Base-by-base conservation (phyloP, 179 eudicot genomes). In the Carnegiea gigantea region DNA sequence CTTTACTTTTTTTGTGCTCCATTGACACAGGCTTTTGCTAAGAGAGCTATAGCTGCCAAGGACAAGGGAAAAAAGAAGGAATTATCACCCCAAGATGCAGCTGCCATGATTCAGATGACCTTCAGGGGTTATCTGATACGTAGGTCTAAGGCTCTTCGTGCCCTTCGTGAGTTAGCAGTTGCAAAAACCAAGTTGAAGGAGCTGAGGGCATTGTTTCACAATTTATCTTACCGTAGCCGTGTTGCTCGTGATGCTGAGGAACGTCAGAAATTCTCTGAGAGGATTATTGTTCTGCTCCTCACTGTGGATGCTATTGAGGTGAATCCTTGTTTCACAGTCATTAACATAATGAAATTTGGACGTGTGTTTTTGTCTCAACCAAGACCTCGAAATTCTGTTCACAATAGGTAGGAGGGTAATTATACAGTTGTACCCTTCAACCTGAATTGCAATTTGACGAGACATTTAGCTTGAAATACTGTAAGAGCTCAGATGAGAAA, bases 251-350 rank as follows among this genome's bases (percentile, higher is more conserved):
- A 92, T 78, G 92, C 94, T 40, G 97, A 90, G 92, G 98, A 95
- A 85, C 91, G 92, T 53, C 98, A 95, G 85, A 93, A 85, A 82
- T 95, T 93, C 79, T 78, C 97, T 1, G 98, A 95, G 87, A 93
- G 78, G 89, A 86, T 95, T 81, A 93, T 95, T 83, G 99, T 94
- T 71, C 86, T 95, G 80, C 97, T 95, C 74, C 94, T 95, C 78
- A 95, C 99, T 83, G 97, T 93, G 64, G 99, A 95, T 82, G 89
- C 87, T 83, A 92, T 95, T 70, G 97, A 95, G 99, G 99, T 92
- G 85, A 77, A 62, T 24, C 51, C 65, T 76, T 14, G 24, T 70
- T 28, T 83, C 62, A 33, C 54, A 49, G 10, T 28, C 59, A 57
- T 8, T 15, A 23, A 2, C 5, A 30, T 67, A 14, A 36, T 70